Conservation (phyloP, 257 asterid genomes). For the Ocimum tenuiflorum region DNA sequence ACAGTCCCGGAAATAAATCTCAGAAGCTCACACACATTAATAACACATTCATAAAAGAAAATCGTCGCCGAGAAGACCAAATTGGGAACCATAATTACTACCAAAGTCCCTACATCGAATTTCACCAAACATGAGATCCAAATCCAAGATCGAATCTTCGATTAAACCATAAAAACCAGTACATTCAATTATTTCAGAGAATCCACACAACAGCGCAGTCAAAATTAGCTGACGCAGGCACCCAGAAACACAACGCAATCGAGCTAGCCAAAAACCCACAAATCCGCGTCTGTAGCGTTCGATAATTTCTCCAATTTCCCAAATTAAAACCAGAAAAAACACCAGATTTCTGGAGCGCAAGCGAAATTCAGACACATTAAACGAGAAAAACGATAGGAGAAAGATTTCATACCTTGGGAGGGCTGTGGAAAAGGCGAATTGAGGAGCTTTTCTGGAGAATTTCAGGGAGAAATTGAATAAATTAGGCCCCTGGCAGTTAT, state of each 20-base stretch:
- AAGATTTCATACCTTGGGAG: constrained; percentile 13
- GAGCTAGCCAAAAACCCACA: background rate
- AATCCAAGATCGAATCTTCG: constrained; percentile 1
- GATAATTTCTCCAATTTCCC: background rate
- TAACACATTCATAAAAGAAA: background rate
- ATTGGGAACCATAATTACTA: background rate
- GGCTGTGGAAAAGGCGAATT: constrained; percentile 11
- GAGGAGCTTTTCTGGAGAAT: background rate
- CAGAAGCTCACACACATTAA: background rate
- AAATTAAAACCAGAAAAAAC: background rate
- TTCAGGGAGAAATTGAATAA: background rate
- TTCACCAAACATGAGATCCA: constrained; percentile 2
- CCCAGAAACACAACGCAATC: no score
- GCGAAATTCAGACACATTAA: background rate
- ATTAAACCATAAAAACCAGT: background rate
- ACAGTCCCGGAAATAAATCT: background rate
- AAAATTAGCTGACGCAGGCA: background rate
- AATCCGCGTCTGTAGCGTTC: background rate
- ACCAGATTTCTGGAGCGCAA: background rate
- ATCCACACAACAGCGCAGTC: background rate
- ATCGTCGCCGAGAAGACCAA: background rate
- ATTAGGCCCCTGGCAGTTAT: background rate
- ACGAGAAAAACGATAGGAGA: background rate
- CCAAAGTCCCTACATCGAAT: background rate
- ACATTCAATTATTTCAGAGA: background rate